Evolutionary conservation across 345 rosid genomes (phyloP).

Genomic region (Acer saccharum): DNA sequence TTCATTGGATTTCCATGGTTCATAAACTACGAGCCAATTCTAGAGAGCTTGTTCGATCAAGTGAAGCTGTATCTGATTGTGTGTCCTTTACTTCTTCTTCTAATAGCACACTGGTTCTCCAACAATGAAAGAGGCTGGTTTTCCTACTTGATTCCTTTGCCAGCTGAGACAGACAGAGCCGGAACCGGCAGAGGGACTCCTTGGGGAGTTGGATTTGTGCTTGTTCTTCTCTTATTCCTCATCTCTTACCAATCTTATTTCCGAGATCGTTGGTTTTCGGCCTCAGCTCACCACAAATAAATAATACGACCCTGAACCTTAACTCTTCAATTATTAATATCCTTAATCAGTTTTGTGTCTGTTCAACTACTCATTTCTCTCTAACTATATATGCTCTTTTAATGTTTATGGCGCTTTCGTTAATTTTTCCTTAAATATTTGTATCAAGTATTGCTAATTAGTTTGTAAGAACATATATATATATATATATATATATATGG

Average conservation of each 20-base stretch:
- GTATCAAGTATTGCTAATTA: neutral
- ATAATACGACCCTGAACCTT: neutral
- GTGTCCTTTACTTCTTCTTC: slow-evolving; percentile 47
- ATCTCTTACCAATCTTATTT: slow-evolving; percentile 57
- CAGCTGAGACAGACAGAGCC: slow-evolving; percentile 40
- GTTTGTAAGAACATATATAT: no score
- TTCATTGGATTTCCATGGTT: slow-evolving; percentile 52
- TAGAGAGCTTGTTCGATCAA: slow-evolving; percentile 49
- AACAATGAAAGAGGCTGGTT: slow-evolving; percentile 29
- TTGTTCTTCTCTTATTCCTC: slow-evolving; percentile 56
- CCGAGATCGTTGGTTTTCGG: slow-evolving; percentile 52
- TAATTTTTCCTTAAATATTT: neutral
- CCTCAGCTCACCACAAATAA: slow-evolving; percentile 29
- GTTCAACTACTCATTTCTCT: no score
- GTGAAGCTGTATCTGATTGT: slow-evolving; percentile 46
- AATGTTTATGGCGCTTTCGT: no score
- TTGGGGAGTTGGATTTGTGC: slow-evolving; percentile 56
- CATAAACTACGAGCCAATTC: slow-evolving; percentile 48
- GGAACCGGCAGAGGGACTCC: slow-evolving; percentile 43
- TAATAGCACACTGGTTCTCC: slow-evolving; percentile 49
- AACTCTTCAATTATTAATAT: no score
- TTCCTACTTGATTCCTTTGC: slow-evolving; percentile 30
- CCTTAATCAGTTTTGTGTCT: neutral
- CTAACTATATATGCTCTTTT: no score
- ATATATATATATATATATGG: no score